Evolutionary conservation across 768 basidiomycete species (phyloP), one percentile per base, ranked within the genome.

Genomic region (Russula sp.): DNA sequence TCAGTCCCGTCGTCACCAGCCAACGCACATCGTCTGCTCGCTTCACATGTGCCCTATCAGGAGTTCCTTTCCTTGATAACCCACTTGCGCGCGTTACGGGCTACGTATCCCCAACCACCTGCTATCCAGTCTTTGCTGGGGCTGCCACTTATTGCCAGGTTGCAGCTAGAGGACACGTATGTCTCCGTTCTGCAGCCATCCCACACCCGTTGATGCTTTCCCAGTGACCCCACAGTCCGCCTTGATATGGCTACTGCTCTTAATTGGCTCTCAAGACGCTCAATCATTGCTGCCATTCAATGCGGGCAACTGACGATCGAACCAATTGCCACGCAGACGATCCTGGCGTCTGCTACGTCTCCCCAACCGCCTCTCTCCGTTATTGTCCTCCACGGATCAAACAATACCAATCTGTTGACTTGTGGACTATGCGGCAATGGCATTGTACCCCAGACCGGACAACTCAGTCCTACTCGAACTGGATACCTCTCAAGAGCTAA

Each of bases 201-300:
- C 40, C 16, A 22, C 27, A 51, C 49, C n/a, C 63, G 50, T 56
- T 72, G 8, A 71, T 60, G 44, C 34, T 32, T 62, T 61, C 62
- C 4, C 72, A 93, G 94, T 27, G 96, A 99, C 69, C 92, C 96
- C 0, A 92, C 94, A 0, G 78, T 97, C 35, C 87, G 97, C 9
- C 81, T 99, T 18, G 97, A 98, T 71, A 77, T 91, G n/a, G 94
- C 97, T 0, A 92, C 95, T 0, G 91, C 94, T 13, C 77, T 99
- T 39, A 94, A 91, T 70, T 98, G 92, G 91, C 79, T 98, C n/a
- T 88, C 89, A 16, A 83, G 94, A 32, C 85, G 94, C 34, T 86
- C 86, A 4, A 88, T 98, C 27, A 80, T 87, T 4, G 76, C 84
- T 31, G 96, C 96, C 6, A 90, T 99, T 62, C 85, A 98, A 67